phyloP scores from a whole-genome alignment of 2,329 filamentous ascomycete species.

The Capronia coronata region DNA sequence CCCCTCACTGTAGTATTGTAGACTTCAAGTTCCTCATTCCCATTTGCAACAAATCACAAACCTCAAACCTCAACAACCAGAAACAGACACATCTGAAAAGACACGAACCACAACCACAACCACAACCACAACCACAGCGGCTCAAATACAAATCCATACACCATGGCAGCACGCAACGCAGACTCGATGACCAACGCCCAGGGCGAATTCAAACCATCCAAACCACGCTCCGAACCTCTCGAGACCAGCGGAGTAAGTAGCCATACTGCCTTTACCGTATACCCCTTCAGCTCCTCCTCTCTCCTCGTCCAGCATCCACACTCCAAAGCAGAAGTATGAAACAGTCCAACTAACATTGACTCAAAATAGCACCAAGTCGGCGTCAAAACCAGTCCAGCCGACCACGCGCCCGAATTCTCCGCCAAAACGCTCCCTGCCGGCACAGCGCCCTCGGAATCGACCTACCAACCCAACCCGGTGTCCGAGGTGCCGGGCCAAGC shows the following conservation, averaged over 20 bases:
- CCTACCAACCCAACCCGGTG: slow-evolving; percentile 28
- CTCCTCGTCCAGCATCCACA: background rate
- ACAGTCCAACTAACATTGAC: slow-evolving; percentile 23
- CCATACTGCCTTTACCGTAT: too few species aligned
- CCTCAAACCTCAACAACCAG: background rate
- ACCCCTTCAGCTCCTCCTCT: too few species aligned
- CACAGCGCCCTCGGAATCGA: slow-evolving; percentile 52
- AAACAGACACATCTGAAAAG: background rate
- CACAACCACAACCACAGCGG: too few species aligned
- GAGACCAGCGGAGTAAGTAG: slow-evolving; percentile 50
- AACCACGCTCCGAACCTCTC: slow-evolving; percentile 48
- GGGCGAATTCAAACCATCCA: slow-evolving; percentile 51
- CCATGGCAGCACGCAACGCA: slow-evolving; percentile 46
- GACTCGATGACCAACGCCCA: slow-evolving; percentile 49
- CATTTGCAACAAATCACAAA: background rate
- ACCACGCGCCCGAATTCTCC: slow-evolving; percentile 59
- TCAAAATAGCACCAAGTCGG: slow-evolving; percentile 57
- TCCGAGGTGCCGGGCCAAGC: slow-evolving; percentile 37
- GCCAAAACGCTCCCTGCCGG: slow-evolving; percentile 56
- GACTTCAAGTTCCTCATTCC: background rate
- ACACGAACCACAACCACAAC: background rate
- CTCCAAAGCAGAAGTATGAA: background rate
- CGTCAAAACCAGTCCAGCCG: slow-evolving; percentile 47
- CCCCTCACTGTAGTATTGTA: too few species aligned
- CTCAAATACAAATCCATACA: too few species aligned